Evolutionary conservation across 176 grass and related monocot species (phyloP), one percentile per base, ranked within the genome.

Genomic region (Oryza coarctata): DNA sequence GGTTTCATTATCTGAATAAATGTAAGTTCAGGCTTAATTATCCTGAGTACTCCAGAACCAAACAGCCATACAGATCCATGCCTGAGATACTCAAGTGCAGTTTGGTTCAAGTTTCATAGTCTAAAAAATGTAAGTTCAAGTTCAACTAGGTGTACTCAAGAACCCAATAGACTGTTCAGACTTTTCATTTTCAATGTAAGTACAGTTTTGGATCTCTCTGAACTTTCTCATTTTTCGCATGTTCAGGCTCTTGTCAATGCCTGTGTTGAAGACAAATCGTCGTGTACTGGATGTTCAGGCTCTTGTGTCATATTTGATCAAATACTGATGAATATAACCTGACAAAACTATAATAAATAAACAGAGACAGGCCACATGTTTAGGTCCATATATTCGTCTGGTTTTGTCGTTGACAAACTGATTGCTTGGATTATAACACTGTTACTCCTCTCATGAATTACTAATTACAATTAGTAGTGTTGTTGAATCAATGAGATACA

Each of bases 401-500:
- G 27, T 28, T n/a, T 17, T 88, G 81, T 84, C 75, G 80, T 79
- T 80, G 81, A 84, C 81, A 84, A 68, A 43, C 67, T 70, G 65
- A 64, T 74, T 68, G 75, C 33, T 58, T 52, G 9, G 6, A 55
- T 66, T 55, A 50, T 36, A 12, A 45, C 32, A 26, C 77, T 34
- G 28, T 17, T 33, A 12, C 49, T 33, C 7, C 49, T 25, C 34
- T n/a, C 50, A 55, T n/a, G n/a, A 22, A n/a, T n/a, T 28, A 25
- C 52, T 33, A 36, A 29, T 38, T 17, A 36, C 9, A 71, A 68
- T n/a, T 14, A 55, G 50, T 23, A 7, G 34, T n/a, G 27, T 68
- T 1, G 32, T 61, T 86, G 35, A 86, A 66, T 34, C 43, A 29
- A 47, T 45, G 11, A 63, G 17, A 80, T 36, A 11, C 70, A 3